phyloP scores from a whole-genome alignment of 2,329 filamentous ascomycete species.

The Cytospora schulzeri region DNA sequence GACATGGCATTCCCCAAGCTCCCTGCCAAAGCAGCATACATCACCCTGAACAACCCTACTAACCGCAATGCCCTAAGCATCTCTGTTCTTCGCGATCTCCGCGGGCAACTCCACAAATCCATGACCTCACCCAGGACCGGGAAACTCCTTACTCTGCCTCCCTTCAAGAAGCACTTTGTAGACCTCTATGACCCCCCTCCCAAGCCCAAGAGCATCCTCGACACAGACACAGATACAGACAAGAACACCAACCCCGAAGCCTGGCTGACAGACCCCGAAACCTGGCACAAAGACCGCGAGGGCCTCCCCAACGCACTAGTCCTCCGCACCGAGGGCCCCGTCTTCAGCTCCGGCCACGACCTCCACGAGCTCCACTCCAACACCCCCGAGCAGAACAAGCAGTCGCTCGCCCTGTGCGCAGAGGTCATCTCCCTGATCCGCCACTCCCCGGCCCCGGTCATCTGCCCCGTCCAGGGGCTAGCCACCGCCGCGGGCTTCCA shows the following conservation, averaged over 20 bases:
- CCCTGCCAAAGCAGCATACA: slow-evolving; percentile 34
- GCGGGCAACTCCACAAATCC: slow-evolving; percentile 31
- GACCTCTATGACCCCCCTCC: slow-evolving; percentile 29
- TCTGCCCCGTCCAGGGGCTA: slow-evolving; percentile 37
- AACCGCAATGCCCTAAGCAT: slow-evolving; percentile 35
- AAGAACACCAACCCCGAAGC: slow-evolving; percentile 9
- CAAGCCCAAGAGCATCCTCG: too few relatives aligned
- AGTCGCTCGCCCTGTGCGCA: slow-evolving; percentile 36
- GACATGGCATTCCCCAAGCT: slow-evolving; percentile 31
- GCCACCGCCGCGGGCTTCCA: slow-evolving; percentile 39
- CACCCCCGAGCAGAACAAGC: slow-evolving; percentile 19
- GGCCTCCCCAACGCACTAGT: slow-evolving; percentile 37
- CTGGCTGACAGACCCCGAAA: slow-evolving; percentile 35
- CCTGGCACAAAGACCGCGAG: slow-evolving; percentile 32
- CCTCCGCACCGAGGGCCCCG: slow-evolving; percentile 34
- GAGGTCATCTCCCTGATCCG: slow-evolving; percentile 39
- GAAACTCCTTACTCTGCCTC: slow-evolving; percentile 34
- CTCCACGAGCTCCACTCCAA: slow-evolving; percentile 33
- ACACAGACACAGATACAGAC: not conserved
- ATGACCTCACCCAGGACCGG: slow-evolving; percentile 32
- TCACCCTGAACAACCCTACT: slow-evolving; percentile 32
- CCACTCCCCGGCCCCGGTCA: slow-evolving; percentile 36
- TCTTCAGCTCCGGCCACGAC: slow-evolving; percentile 40
- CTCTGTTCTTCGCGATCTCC: slow-evolving; percentile 32
- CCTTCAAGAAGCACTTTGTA: slow-evolving; percentile 30